phyloP scores from a whole-genome alignment of 2,329 filamentous ascomycete species.

The Fusarium subtropicale region DNA sequence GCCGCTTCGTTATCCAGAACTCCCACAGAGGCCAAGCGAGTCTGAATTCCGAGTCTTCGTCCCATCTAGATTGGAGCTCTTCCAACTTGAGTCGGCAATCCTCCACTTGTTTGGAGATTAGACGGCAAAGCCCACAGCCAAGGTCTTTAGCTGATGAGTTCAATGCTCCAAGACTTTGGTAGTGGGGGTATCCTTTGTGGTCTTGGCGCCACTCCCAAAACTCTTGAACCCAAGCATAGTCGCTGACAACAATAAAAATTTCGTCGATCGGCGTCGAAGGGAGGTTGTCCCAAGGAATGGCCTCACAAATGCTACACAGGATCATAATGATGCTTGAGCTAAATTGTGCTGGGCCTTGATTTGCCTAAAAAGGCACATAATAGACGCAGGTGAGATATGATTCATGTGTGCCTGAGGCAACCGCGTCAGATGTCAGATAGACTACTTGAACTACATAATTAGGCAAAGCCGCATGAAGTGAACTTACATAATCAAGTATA shows the following conservation, averaged over 20 bases:
- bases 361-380: too few relatives aligned
- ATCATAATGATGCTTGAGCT: too few relatives aligned
- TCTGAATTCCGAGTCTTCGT: not conserved
- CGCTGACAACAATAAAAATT: not conserved
- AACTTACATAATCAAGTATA: too few relatives aligned
- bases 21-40: constrained; percentile 12
- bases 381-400: not conserved
- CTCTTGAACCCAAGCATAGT: not conserved
- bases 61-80: not conserved
- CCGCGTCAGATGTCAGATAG: too few relatives aligned
- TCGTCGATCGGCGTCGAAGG: not conserved
- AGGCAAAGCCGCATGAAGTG: too few relatives aligned
- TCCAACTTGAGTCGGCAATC: not conserved
- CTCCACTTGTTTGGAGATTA: not conserved
- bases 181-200: not conserved
- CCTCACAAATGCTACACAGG: not conserved
- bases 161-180: not conserved
- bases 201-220: not conserved
- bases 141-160: fast-evolving
- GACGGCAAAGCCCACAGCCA: not conserved
- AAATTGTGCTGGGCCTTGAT: too few relatives aligned
- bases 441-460: too few relatives aligned
- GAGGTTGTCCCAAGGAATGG: not conserved
- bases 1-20: constrained; percentile 9
- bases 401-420: too few relatives aligned